phyloP scores from a whole-genome alignment of 1,139 yeast species.

The Yamadazyma membranifaciens region DNA sequence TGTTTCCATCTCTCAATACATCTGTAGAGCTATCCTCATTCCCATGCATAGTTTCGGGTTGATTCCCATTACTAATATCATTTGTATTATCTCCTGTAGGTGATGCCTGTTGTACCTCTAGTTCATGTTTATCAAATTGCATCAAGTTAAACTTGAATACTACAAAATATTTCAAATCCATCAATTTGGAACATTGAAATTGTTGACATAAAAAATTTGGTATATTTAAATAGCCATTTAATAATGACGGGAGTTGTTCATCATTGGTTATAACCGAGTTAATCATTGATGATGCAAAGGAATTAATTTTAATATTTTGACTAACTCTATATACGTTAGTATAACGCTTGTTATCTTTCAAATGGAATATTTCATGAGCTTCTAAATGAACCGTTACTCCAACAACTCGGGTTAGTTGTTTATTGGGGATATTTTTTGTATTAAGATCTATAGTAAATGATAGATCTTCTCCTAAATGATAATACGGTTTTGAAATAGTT shows the following conservation, averaged over 20 bases:
- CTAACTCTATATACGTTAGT: conserved; percentile 37
- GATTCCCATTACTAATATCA: too few species aligned
- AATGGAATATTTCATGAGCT: conserved; percentile 40
- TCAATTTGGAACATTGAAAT: conserved; percentile 35
- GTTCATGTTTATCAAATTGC: conserved; percentile 19
- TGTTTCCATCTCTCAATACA: not conserved
- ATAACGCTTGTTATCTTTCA: conserved; percentile 15
- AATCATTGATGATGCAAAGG: conserved; percentile 31
- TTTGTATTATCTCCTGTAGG: not conserved
- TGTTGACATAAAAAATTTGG: conserved; percentile 35
- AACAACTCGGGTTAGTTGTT: conserved; percentile 22
- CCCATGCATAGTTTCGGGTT: too few species aligned
- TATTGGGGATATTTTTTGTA: conserved; percentile 15
- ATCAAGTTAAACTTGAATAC: conserved; percentile 39
- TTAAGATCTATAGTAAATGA: conserved; percentile 28
- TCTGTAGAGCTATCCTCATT: conserved; percentile 2
- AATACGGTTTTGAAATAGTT: conserved; percentile 41
- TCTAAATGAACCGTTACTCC: conserved; percentile 39
- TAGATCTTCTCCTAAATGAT: conserved; percentile 50
- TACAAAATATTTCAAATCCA: conserved; percentile 38
- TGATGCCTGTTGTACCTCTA: not conserved
- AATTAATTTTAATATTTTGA: conserved; percentile 35
- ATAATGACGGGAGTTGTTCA: conserved; percentile 12
- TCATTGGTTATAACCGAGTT: conserved; percentile 12
- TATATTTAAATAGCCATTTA: conserved; percentile 31